phyloP scores from a whole-genome alignment of 495 filamentous ascomycete genomes.

The Talaromyces stipitatus region DNA sequence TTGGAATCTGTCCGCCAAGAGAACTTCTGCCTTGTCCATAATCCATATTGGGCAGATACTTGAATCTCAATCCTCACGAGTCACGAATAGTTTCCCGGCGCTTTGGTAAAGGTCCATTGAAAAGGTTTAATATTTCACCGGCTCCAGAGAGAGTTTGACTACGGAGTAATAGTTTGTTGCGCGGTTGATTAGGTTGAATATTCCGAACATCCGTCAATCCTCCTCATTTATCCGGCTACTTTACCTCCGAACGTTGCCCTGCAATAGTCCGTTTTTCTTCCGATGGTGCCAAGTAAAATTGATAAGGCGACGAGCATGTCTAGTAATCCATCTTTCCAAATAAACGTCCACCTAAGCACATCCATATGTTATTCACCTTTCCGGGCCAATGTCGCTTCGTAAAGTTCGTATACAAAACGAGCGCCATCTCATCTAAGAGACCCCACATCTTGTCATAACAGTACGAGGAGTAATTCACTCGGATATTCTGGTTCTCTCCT shows the following conservation, averaged over 20 bases:
- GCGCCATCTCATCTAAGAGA: not conserved
- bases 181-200: not conserved
- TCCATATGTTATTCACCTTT: too few relatives aligned
- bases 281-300: not conserved
- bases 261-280: not conserved
- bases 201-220: not conserved
- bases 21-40: too few relatives aligned
- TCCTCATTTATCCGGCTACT: not conserved
- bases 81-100: not conserved
- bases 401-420: too few relatives aligned
- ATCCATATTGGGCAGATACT: not conserved
- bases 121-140: not conserved
- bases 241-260: not conserved
- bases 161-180: constrained; percentile 1
- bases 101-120: not conserved
- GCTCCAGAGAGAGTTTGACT: not conserved
- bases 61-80: too few relatives aligned
- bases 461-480: too few relatives aligned
- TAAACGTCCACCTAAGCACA: not conserved
- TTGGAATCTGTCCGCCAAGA: not conserved
- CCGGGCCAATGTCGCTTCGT: too few relatives aligned
- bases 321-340: not conserved
- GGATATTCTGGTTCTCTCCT: not conserved
- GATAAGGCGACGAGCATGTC: not conserved
- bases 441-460: not conserved